phyloP scores from a whole-genome alignment of 1,284 basidiomycete genomes.

The Vanrija sp. region DNA sequence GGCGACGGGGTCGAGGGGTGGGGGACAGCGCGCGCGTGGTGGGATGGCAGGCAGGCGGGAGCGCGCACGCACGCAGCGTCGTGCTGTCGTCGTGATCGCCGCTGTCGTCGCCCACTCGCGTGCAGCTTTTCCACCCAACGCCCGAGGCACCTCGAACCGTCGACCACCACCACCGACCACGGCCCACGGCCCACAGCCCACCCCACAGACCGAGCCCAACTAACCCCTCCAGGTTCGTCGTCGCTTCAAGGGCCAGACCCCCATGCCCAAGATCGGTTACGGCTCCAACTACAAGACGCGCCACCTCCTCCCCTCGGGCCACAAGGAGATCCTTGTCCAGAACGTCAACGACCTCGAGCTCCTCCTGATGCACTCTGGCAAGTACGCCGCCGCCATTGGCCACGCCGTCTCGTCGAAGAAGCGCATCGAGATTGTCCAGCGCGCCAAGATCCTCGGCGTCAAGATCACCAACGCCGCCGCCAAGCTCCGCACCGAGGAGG shows the following conservation, averaged over 20 bases:
- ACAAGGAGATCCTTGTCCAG: conserved; percentile 90
- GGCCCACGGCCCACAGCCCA: neutral
- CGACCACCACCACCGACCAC: neutral
- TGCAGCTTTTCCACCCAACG: neutral
- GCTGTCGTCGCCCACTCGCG: neutral
- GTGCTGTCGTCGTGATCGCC: neutral
- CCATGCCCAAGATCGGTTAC: conserved; percentile 81
- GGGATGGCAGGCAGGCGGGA: neutral
- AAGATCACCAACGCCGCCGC: conserved; percentile 95
- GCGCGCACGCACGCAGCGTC: neutral
- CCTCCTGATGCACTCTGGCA: conserved; percentile 97
- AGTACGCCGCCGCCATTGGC: conserved; percentile 92
- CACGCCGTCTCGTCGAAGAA: conserved; percentile 97
- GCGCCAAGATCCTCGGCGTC: conserved; percentile 82
- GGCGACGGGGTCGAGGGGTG: neutral
- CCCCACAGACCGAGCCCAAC: neutral
- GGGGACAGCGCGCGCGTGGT: neutral
- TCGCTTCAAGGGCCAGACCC: conserved; percentile 89
- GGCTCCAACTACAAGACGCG: conserved; percentile 67
- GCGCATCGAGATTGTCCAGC: conserved; percentile 82
- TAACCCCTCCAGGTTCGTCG: conserved; percentile 56
- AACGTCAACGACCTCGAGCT: conserved; percentile 89
- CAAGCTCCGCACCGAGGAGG: conserved; percentile 94
- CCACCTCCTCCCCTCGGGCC: conserved; percentile 87
- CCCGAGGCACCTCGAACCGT: neutral